These are phyloP conservation scores for Trichosporon inkin DNA, from an alignment of 1,284 basidiomycete genomes.

Conservation along the genomic window DNA sequence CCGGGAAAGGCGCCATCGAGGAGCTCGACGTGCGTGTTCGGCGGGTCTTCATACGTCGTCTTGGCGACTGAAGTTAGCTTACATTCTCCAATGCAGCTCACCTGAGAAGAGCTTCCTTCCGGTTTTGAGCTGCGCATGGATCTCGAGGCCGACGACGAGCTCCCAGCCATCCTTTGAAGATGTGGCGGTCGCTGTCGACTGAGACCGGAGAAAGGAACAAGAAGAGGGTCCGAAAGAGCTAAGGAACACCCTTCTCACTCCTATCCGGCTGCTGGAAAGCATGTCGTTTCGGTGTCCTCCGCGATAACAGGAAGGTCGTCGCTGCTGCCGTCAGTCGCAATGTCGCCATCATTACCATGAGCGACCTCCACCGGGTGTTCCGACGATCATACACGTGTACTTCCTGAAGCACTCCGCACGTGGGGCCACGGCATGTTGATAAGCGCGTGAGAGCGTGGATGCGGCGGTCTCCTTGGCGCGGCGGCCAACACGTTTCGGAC, in stretches of 20 bases:
- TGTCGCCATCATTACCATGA: no score
- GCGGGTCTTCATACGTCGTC: constrained; percentile 32
- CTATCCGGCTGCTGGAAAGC: not conserved
- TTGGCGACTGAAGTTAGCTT: constrained; percentile 25
- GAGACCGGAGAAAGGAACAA: not conserved
- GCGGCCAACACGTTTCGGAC: not conserved
- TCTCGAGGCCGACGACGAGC: constrained; percentile 88
- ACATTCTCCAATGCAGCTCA: constrained; percentile 46
- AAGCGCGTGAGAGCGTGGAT: constrained; percentile 7
- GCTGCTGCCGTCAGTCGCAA: not conserved
- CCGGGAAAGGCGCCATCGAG: constrained; percentile 93
- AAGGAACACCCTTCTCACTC: not conserved
- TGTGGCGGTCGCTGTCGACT: not conserved
- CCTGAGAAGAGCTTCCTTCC: constrained; percentile 85
- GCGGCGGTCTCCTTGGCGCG: not conserved
- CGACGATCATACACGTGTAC: not conserved
- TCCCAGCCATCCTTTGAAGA: constrained; percentile 59
- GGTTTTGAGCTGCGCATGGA: constrained; percentile 89
- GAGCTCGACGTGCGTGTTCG: constrained; percentile 66
- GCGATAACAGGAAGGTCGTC: not conserved
- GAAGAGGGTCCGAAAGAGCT: not conserved
- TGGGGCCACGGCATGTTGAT: not conserved
- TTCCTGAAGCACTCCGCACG: not conserved
- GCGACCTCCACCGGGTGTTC: not conserved
- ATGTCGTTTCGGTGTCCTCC: no score